phyloP scores from a whole-genome alignment of 805 yeast species.

The Clavispora santaluciae region DNA sequence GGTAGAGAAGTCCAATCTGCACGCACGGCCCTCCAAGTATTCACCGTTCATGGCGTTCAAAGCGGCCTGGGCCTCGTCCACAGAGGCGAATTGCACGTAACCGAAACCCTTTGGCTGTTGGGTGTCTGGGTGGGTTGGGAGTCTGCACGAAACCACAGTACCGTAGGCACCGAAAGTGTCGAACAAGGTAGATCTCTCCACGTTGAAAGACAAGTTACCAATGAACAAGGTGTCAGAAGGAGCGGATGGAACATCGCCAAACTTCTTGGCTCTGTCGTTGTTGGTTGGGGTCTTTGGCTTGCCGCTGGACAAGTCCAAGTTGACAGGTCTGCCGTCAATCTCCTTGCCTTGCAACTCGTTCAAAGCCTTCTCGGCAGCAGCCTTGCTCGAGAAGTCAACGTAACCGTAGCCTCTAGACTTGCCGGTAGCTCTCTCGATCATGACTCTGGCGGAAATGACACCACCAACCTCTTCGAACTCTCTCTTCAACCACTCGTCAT shows the following conservation, averaged over 20 bases:
- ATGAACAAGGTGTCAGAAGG: slow-evolving; percentile 96
- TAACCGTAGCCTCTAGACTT: slow-evolving; percentile 97
- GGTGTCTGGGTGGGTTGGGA: slow-evolving; percentile 98
- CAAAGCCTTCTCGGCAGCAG: slow-evolving; percentile 81
- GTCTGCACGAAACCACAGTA: slow-evolving; percentile 79
- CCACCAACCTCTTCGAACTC: slow-evolving; percentile 85
- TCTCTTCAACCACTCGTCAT: slow-evolving; percentile 85
- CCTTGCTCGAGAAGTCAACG: slow-evolving; percentile 82
- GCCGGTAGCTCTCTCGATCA: slow-evolving; percentile 86
- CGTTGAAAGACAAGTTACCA: slow-evolving; percentile 92
- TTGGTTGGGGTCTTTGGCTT: slow-evolving; percentile 63
- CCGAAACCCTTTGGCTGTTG: slow-evolving; percentile 99
- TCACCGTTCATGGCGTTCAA: slow-evolving; percentile 84
- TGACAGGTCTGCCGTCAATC: slow-evolving; percentile 95
- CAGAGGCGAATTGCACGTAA: slow-evolving; percentile 82
- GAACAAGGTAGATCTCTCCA: slow-evolving; percentile 73
- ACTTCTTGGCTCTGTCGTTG: slow-evolving; percentile 78
- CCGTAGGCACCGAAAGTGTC: slow-evolving; percentile 75
- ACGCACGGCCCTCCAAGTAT: slow-evolving; percentile 84
- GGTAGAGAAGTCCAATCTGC: slow-evolving; percentile 90
- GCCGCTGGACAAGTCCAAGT: slow-evolving; percentile 85
- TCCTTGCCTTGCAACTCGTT: slow-evolving; percentile 85
- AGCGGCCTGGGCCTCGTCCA: slow-evolving; percentile 90
- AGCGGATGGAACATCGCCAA: slow-evolving; percentile 83
- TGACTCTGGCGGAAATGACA: slow-evolving; percentile 84